Conservation (phyloP, 2,329 filamentous ascomycete genomes). For the Magnaporthiopsis incrustans region DNA sequence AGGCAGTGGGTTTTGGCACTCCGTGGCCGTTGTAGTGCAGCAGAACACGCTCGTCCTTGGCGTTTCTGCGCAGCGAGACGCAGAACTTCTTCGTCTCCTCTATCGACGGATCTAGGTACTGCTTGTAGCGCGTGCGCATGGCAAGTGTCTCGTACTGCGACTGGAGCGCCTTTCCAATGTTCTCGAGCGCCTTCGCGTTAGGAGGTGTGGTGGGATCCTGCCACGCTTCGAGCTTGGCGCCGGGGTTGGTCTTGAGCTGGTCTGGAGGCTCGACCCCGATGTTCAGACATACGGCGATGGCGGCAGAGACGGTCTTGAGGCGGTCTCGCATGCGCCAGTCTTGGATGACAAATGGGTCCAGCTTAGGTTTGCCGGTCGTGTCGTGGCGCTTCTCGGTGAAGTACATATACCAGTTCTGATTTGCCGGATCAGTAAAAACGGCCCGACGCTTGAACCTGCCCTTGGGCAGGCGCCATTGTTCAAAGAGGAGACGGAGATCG, state of each 20-base stretch:
- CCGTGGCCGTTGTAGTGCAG: conserved; percentile 99
- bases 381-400: conserved; percentile 98
- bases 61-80: conserved; percentile 78
- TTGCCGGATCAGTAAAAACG: conserved; percentile 3
- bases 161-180: conserved; percentile 93
- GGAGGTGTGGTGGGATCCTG: conserved; percentile 80
- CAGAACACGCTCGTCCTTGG: conserved; percentile 92
- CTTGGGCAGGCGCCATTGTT: neutral
- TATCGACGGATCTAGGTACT: conserved; percentile 91
- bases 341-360: conserved; percentile 58
- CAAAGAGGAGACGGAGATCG: neutral
- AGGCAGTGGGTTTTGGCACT: conserved; percentile 88
- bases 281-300: conserved; percentile 89
- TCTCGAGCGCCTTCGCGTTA: conserved; percentile 78
- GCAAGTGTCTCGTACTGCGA: conserved; percentile 93
- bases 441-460: neutral
- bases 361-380: conserved; percentile 79
- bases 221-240: conserved; percentile 93
- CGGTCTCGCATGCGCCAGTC: conserved; percentile 98
- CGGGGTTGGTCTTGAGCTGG: conserved; percentile 89
- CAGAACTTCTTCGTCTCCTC: conserved; percentile 98
- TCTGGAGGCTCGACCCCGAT: conserved; percentile 97
- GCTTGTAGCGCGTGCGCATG: conserved; percentile 93
- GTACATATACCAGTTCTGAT: conserved; percentile 97
- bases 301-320: conserved; percentile 92